Conservation (phyloP, 352 stramenopile genomes). For the Pelagophyceae sp. region DNA sequence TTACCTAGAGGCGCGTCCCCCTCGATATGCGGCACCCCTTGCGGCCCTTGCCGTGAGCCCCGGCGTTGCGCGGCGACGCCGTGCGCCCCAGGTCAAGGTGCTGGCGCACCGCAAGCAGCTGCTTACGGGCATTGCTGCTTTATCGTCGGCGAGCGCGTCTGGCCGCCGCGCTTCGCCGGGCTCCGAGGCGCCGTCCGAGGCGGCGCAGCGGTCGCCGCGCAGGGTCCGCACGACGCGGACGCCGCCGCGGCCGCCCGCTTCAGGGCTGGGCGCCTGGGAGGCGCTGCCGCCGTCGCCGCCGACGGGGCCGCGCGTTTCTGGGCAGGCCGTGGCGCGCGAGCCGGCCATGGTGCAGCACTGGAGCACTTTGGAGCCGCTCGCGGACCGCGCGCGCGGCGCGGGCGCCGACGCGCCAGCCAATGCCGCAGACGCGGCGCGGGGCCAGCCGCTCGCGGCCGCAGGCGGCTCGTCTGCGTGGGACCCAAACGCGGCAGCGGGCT, state of each 20-base stretch:
- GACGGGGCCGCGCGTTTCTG: background rate
- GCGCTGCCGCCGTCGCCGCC: background rate
- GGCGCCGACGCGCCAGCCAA: background rate
- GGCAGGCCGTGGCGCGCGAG: background rate
- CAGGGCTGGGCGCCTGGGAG: background rate
- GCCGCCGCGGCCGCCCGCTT: too few species aligned
- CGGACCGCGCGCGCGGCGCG: background rate
- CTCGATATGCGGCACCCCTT: too few species aligned
- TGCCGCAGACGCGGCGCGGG: background rate
- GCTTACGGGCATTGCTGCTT: constrained; percentile 58
- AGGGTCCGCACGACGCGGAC: background rate
- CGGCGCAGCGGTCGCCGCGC: background rate
- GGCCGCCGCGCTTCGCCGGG: background rate
- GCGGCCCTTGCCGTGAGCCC: too few species aligned
- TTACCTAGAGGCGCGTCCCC: constrained; percentile 62
- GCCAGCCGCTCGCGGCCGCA: background rate
- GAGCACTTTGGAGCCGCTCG: background rate
- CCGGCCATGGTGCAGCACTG: background rate
- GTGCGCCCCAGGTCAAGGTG: constrained; percentile 69
- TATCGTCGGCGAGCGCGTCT: constrained; percentile 42
- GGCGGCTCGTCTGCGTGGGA: background rate
- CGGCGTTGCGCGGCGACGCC: too few species aligned
- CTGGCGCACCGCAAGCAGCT: constrained; percentile 71
- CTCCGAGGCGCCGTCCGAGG: background rate
- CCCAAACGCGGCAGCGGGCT: background rate